Conservation (phyloP, 768 basidiomycete species). For the Lepiota brunneoincarnata region DNA sequence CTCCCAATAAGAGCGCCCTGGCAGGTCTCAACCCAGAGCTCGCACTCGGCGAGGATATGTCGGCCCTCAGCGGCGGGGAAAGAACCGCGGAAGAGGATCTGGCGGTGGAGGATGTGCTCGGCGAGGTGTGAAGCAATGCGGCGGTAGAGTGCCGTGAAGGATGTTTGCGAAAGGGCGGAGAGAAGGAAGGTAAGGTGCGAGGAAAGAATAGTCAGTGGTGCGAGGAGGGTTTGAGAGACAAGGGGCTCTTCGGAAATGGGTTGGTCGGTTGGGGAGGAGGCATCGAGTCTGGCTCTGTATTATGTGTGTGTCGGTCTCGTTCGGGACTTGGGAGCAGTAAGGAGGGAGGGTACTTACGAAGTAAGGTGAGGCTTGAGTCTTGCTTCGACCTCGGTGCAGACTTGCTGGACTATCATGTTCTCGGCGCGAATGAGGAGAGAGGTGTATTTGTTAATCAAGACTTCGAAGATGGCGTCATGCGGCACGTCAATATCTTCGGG, state of each 20-base stretch:
- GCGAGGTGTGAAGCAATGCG: conserved; percentile 67
- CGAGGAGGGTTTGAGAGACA: conserved; percentile 69
- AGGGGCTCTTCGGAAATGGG: conserved; percentile 3
- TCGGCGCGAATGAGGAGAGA: conserved; percentile 69
- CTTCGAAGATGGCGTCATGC: conserved; percentile 77
- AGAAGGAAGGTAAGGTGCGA: conserved; percentile 73
- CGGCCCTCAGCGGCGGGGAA: conserved; percentile 61
- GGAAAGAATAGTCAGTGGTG: conserved; percentile 77
- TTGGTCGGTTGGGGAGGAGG: not conserved
- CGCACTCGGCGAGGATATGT: conserved; percentile 65
- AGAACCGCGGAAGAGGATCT: conserved; percentile 75
- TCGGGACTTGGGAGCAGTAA: not conserved
- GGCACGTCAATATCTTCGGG: conserved; percentile 32
- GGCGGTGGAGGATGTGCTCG: conserved; percentile 79
- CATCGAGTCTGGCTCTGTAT: not conserved
- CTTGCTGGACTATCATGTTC: conserved; percentile 82
- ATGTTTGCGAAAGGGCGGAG: conserved; percentile 55
- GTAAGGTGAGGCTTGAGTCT: conserved; percentile 72
- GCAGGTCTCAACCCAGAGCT: conserved; percentile 83
- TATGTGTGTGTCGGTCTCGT: not conserved
- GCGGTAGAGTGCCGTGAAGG: conserved; percentile 67
- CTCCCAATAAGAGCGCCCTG: conserved; percentile 49
- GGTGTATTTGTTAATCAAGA: conserved; percentile 63
- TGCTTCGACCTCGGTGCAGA: conserved; percentile 78
- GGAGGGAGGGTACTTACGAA: conserved; percentile 32